Base-by-base conservation (phyloP, 257 asterid genomes). In the Solanum pimpinellifolium region DNA sequence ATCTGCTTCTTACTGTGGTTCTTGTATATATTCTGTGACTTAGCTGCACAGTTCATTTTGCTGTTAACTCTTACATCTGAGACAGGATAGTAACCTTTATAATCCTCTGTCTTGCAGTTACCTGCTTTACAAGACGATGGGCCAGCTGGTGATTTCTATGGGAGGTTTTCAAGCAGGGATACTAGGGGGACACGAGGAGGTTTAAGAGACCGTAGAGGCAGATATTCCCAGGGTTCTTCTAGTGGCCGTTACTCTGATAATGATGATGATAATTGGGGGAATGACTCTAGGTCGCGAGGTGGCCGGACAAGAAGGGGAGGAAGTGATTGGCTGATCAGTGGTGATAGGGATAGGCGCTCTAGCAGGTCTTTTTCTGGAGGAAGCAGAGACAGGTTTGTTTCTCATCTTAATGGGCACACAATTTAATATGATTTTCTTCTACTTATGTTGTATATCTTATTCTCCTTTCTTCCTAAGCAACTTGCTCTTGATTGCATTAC, bases 91-190 rank as follows among this genome's bases (percentile, higher is more conserved):
- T 49, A 25, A 85, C 73, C 73, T 49, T 72, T 68, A 65, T 35
- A 39, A 56, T 60, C 70, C 82, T 88, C 46, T 84, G 29, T 81
- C 15, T 86, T 90, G 88, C 91, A 96, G 99, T 91, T 96, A 94
- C 99, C 98, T 66, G 89, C 98, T 21, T 88, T 96, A 97, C 98
- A 96, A 92, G 98, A 96, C 33, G 98, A 96, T 88, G 98, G 98
- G 68, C 98, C 99, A 42, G 86, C 98, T 35, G 85, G 94, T 82
- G 99, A 96, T 89, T 91, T 70, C 86, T 96, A 96, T 21, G 98
- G 98, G 70, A 93, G 89, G 92, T 95, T 96, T 86, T 96, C 98
- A 29, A 93, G 90, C 92, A 93, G 86, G 23, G 98, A 93, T 68
- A 89, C 93, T 10, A 88, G 93, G 86, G 76, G 93, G 80, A 39